These are phyloP conservation scores for Pleurotus ostreatus DNA, from an alignment of 768 basidiomycete species.

Conservation along the genomic window DNA sequence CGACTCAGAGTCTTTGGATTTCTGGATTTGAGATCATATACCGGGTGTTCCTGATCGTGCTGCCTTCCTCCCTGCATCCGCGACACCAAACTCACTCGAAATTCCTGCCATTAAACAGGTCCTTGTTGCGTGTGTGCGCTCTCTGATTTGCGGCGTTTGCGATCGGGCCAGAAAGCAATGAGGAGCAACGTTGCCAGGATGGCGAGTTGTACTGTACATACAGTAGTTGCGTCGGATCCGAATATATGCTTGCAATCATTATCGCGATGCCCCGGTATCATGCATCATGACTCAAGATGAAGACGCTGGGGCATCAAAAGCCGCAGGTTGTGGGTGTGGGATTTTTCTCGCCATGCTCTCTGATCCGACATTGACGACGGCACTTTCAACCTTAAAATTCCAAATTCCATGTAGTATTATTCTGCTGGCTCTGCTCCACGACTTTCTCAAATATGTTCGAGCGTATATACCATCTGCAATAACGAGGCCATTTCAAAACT, in stretches of 20 bases:
- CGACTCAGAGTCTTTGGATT: constrained; percentile 25
- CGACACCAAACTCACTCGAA: too few relatives aligned
- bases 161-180: too few relatives aligned
- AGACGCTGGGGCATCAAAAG: too few relatives aligned
- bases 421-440: constrained; percentile 23
- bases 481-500: constrained; percentile 45
- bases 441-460: constrained; percentile 20
- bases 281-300: too few relatives aligned
- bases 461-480: constrained; percentile 18
- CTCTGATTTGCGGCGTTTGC: too few relatives aligned
- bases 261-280: too few relatives aligned
- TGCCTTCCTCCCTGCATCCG: background rate
- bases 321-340: background rate
- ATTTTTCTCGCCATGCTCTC: constrained; percentile 5
- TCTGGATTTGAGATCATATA: constrained; percentile 34
- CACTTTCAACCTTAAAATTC: background rate
- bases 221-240: too few relatives aligned
- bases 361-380: background rate
- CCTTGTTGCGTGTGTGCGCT: too few relatives aligned
- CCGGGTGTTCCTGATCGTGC: constrained; percentile 40
- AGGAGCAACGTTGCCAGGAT: too few relatives aligned
- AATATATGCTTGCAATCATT: too few relatives aligned
- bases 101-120: too few relatives aligned
- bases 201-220: too few relatives aligned
- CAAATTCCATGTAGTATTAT: constrained; percentile 18